Percentiles rank a stretch among this genome's conserved stretches.
Conservation (phyloP, 345 rosid species). For the Salix dunnii region DNA sequence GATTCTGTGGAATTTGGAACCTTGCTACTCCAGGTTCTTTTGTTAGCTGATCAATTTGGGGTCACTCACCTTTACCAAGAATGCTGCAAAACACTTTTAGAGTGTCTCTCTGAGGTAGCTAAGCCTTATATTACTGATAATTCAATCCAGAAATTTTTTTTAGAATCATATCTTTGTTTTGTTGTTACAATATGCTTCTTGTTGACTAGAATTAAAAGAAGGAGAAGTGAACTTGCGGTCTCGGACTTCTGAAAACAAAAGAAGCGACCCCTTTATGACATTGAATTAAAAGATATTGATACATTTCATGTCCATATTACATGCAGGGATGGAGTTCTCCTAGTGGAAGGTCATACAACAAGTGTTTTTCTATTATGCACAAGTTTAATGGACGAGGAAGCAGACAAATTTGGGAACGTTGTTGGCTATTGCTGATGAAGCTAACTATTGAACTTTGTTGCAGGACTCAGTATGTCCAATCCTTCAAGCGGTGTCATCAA, state of each 20-base stretch:
- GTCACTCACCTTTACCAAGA: slow-evolving; percentile 84
- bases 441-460: slow-evolving; percentile 89
- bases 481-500: slow-evolving; percentile 68
- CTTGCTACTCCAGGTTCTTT: slow-evolving; percentile 74
- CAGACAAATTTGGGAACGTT: slow-evolving; percentile 72
- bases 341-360: slow-evolving; percentile 83
- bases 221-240: slow-evolving; percentile 57
- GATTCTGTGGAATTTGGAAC: slow-evolving; percentile 57
- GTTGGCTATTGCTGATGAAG: slow-evolving; percentile 42
- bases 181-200: slow-evolving; percentile 36
- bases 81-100: slow-evolving; percentile 88
- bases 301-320: slow-evolving; percentile 79
- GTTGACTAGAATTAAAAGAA: slow-evolving; percentile 52
- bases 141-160: slow-evolving; percentile 9
- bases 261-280: slow-evolving; percentile 50
- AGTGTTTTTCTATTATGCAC: slow-evolving; percentile 88
- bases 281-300: slow-evolving; percentile 69
- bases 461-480: slow-evolving; percentile 95
- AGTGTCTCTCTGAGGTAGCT: slow-evolving; percentile 87
- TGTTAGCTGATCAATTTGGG: slow-evolving; percentile 86
- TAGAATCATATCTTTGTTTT: slow-evolving; percentile 6
- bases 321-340: slow-evolving; percentile 98
- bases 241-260: slow-evolving; percentile 70
- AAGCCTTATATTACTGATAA: slow-evolving; percentile 18
- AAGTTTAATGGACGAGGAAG: slow-evolving; percentile 92